Evolutionary conservation across 192 early-diverging fungal species (phyloP), one percentile per base, ranked within the genome.

Genomic region (Coemansia sp.): DNA sequence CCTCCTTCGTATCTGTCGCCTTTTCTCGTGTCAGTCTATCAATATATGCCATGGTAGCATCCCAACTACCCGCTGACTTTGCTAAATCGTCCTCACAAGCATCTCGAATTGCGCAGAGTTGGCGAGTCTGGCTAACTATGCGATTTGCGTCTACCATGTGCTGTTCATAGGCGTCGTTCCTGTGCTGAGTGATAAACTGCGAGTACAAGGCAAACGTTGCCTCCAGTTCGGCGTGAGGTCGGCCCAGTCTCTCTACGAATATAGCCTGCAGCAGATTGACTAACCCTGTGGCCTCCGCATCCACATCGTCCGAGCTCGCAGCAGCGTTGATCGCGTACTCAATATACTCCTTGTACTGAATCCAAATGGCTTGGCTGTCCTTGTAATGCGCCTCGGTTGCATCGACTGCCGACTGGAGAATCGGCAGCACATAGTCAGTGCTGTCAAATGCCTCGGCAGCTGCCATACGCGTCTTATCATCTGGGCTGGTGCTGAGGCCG

Each of bases 161-260:
- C 54, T 70, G 65, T 62, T 81, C 78, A 40, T 81, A 81, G 21
- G 33, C 50, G 41, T 59, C 16, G 64, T 81, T 48, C 41, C 45
- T 69, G 33, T 39, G 51, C 40, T 54, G 53, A 4, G 78, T 81
- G 17, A 74, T 68, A 59, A 75, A 81, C 63, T 67, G 67, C 5
- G 78, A 81, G 64, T 81, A 81, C 70, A 72, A 41, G 9, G 64
- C 48, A 61, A 75, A 81, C n/a, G 78, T 81, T 1, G 64, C 64
- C 31, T 81, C 78, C 9, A 81, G 33, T 29, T 63, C 69, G 4
- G 73, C 64, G 56, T 81, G 73, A 27, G 78, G 70, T 59, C 63
- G 70, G 1, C 40, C 62, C 0, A 81, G 73, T 17, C 78, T 54
- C 46, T 75, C 63, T 27, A 81, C 36, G 48, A 72, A 72, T 17